Base-by-base conservation (phyloP, 2,329 filamentous ascomycete genomes). In the Pseudogymnoascus verrucosus region DNA sequence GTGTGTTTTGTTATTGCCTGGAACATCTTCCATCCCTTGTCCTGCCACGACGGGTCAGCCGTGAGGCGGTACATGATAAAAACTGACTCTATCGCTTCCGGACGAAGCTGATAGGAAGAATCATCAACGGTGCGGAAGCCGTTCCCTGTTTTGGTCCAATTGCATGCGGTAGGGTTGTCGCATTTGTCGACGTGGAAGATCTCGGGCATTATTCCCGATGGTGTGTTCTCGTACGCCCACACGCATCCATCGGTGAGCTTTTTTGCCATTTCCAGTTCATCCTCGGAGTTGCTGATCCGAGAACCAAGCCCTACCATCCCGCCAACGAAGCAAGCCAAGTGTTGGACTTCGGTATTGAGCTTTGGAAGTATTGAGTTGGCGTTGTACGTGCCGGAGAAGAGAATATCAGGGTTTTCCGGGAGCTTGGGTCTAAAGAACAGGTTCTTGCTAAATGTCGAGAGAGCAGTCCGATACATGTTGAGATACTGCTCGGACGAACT, bases 341-440 rank as follows among this genome's bases (percentile, higher is more conserved):
- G 89, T 67, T 90, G 83, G 10, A 79, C 76, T 40, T 77, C 74
- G 76, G 72, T 21, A 71, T 70, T 39, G 75, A 68, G 51, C 71
- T 74, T 7, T 10, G 51, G 19, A 21, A 59, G 16, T 12, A 21
- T 21, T 5, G 26, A 14, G 60, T 42, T 16, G 62, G 62, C 65
- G 76, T 64, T 67, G 40, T 60, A 57, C 26, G 44, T 42, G 3
- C 82, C 87, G 0, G 84, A 78, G 14, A 91, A 79, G 1, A 91
- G 79, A 2, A 92, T 84, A 65, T 91, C 83, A 2, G 80, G 78
- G 51, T 82, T 79, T 3, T 80, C 76, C 0, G 84, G 83, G 0
- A 84, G 81, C 80, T 89, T 86, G 0, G 89, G 89, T 1, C 86
- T 83, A 75, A 87, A 92, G 63, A 93, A 80, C 3, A 91, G 76